Base-by-base conservation (phyloP, 345 rosid species). In the Syzygium jambos region DNA sequence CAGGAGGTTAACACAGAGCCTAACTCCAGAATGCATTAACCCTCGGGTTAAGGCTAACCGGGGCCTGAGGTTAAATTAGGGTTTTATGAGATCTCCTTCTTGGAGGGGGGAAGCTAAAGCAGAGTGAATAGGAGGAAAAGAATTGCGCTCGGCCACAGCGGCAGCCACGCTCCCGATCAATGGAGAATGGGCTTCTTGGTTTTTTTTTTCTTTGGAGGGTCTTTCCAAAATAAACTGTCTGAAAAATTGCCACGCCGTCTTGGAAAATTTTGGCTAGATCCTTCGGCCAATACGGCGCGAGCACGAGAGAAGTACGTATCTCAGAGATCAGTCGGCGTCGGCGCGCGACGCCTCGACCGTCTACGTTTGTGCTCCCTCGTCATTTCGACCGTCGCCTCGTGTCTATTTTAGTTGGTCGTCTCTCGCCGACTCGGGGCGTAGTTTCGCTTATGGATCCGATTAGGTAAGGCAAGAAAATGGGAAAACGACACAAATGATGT, bases 151-250 rank as follows among this genome's bases (percentile, higher is more conserved):
- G n/a, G 27, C 61, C 61, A 22, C 61, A 22, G 2, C 2, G 9
- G n/a, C 11, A 0, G 61, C n/a, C 61, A 55, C 1, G 27, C 59
- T 22, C n/a, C 61, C 27, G 5, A 11, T 1, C n/a, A 1, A 4
- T 23, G 38, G 38, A 34, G 38, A 34, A 34, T 34, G n/a, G 63
- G n/a, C n/a, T 56, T 56, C 46, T 43, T 43, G 6, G 4, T 4
- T 0, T 0, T 2, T 23, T 23, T 23, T 5, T 0, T 0, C 4
- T 56, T 9, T 10, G n/a, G 53, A 4, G n/a, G n/a, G 0, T 23
- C 0, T 2, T 23, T 56, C 23, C 2, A 11, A 10, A 56, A 56
- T 56, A 23, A 56, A 56, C 0, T 23, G 23, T 22, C 17, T n/a
- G 1, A 56, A 23, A 56, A 9, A 3, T 56, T 56, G 0, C 12